Evolutionary conservation across 108 stramenopile genomes (phyloP).

Genomic region (Fistulifera pelliculosa): DNA sequence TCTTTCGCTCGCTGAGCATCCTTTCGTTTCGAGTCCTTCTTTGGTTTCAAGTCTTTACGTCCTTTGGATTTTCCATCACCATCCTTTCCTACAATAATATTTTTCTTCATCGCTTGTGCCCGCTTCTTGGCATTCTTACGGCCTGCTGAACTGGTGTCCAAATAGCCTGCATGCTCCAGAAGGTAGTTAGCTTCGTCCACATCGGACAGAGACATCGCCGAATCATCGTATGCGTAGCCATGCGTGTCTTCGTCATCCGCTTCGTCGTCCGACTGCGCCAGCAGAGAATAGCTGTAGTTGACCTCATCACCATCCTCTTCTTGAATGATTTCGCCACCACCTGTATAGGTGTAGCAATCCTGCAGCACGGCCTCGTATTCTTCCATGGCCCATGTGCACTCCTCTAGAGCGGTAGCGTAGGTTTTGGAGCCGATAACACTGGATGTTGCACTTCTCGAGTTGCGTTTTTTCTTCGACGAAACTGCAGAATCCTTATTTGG

Average conservation of each 20-base stretch:
- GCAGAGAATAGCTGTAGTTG: slow-evolving; percentile 47
- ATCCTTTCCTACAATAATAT: slow-evolving; percentile 36
- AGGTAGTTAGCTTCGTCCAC: slow-evolving; percentile 70
- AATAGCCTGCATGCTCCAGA: slow-evolving; percentile 58
- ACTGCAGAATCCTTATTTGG: slow-evolving; percentile 39
- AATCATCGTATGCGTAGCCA: slow-evolving; percentile 13
- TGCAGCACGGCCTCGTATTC: slow-evolving; percentile 52
- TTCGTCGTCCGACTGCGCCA: slow-evolving; percentile 76
- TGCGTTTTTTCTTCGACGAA: slow-evolving; percentile 54
- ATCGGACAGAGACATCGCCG: slow-evolving; percentile 30
- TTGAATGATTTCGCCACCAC: slow-evolving; percentile 42
- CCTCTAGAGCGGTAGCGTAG: slow-evolving; percentile 64
- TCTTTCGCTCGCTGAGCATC: slow-evolving; percentile 10
- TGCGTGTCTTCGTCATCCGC: slow-evolving; percentile 47
- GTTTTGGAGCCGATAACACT: slow-evolving; percentile 41
- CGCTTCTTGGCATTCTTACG: slow-evolving; percentile 70
- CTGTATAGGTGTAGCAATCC: slow-evolving; percentile 45
- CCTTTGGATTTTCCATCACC: slow-evolving; percentile 7
- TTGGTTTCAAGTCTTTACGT: too few relatives aligned
- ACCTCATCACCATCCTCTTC: slow-evolving; percentile 43
- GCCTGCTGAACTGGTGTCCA: slow-evolving; percentile 57
- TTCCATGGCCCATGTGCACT: slow-evolving; percentile 62
- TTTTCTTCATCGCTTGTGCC: slow-evolving; percentile 49
- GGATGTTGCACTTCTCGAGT: slow-evolving; percentile 29
- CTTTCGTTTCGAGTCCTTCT: too few relatives aligned